A percentile compares a stretch with the other conserved stretches of the same genome.
phyloP scores from a whole-genome alignment of 192 early-diverging fungal species.

The Mortierella antarctica region DNA sequence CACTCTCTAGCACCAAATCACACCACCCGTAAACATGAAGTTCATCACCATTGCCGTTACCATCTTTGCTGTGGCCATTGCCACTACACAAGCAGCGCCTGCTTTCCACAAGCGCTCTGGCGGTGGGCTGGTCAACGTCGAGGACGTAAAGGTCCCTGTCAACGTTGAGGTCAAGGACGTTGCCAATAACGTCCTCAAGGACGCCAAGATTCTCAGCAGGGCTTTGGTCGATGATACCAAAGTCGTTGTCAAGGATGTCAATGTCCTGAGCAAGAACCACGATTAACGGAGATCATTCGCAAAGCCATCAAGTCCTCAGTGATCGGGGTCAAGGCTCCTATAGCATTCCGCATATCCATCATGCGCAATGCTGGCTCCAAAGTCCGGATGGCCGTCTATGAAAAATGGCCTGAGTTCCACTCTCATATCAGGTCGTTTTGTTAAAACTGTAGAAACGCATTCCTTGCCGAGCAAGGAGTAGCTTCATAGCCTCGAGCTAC shows the following conservation, averaged over 20 bases:
- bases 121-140: neutral
- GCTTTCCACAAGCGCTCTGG: neutral
- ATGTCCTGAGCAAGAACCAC: slow-evolving; percentile 1
- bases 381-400: neutral
- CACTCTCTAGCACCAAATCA: neutral
- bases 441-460: neutral
- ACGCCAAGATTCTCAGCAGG: neutral
- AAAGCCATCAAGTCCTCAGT: neutral
- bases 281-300: slow-evolving; percentile 2
- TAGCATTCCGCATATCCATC: neutral
- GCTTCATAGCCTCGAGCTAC: no score
- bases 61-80: slow-evolving; percentile 5
- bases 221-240: neutral
- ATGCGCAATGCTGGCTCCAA: neutral
- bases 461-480: no score
- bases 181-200: neutral
- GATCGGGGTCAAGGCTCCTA: neutral
- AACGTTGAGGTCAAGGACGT: neutral
- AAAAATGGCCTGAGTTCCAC: neutral
- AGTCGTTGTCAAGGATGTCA: neutral
- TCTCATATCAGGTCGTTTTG: neutral
- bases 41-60: slow-evolving; percentile 14
- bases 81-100: slow-evolving; percentile 14
- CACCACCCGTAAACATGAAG: slow-evolving; percentile 16
- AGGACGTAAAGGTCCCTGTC: neutral